Conservation (phyloP, 2,329 filamentous ascomycete genomes). For the Colletotrichum limetticola region DNA sequence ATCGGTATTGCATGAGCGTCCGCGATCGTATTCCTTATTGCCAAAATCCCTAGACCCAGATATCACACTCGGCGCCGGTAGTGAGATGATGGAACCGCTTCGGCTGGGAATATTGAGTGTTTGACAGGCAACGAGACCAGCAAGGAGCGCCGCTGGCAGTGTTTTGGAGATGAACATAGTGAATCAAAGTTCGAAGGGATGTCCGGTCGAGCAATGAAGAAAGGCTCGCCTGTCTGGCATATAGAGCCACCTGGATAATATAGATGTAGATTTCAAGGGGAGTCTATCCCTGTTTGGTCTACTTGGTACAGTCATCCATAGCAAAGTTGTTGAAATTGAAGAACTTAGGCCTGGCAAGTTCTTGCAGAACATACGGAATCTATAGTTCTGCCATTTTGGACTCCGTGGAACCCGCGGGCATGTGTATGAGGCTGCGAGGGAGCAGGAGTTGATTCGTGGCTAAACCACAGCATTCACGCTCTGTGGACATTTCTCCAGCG, state of each 20-base stretch:
- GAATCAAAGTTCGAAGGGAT: not conserved
- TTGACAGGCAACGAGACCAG: constrained; percentile 22
- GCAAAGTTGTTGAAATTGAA: too few species aligned
- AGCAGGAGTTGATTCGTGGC: not conserved
- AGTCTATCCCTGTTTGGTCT: too few species aligned
- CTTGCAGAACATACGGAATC: too few species aligned
- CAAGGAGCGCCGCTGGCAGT: not conserved
- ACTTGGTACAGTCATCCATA: too few species aligned
- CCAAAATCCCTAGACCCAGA: constrained; percentile 31
- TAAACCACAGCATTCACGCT: not conserved
- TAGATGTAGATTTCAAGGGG: too few species aligned
- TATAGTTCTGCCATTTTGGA: not conserved
- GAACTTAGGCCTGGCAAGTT: too few species aligned
- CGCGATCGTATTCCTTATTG: constrained; percentile 35
- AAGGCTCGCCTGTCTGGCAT: too few species aligned
- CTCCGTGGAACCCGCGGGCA: not conserved
- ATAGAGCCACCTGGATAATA: too few species aligned
- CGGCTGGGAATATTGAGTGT: constrained; percentile 35
- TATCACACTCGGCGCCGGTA: constrained; percentile 31
- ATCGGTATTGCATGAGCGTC: constrained; percentile 29
- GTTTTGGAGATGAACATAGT: not conserved
- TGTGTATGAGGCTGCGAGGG: not conserved
- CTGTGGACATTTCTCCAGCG: not conserved
- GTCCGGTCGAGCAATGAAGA: too few species aligned
- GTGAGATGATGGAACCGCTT: constrained; percentile 33